Evolutionary conservation across 2,329 filamentous ascomycete genomes (phyloP), one percentile per base, ranked within the genome.

Genomic region (Rachicladosporium sp.): DNA sequence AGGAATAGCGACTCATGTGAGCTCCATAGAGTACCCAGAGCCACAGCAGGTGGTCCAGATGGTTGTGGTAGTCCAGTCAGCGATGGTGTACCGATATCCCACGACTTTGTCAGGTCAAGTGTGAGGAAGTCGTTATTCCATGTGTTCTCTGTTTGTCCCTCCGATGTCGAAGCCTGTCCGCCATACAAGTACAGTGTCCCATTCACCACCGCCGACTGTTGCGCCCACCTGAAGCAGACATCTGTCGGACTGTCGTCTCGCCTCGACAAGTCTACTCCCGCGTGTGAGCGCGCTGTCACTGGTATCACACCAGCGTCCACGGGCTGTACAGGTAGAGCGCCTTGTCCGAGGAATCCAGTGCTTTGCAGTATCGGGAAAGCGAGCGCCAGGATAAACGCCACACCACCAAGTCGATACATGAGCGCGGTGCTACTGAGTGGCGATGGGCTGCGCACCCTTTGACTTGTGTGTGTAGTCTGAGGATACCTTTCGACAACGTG

Each of bases 81-180:
- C 2, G 73, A 64, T 7, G 82, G 82, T 0, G 73, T 73, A 13
- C 66, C 69, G 33, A 76, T 75, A 46, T 79, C 69, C 80, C 82
- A 88, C n/a, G 75, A 75, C 46, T 74, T 75, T 3, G 76, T 82
- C 6, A 87, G 67, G 49, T 86, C 79, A n/a, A 87, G 61, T 0
- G 71, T 71, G 19, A 87, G 60, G 50, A 88, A 81, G 56, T 86
- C 68, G 51, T 85, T 85, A 49, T 81, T 85, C 82, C 82, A 87
- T 1, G 75, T 80, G 52, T 84, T 64, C 4, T 64, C 60, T 1
- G 63, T 69, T 50, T 87, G 81, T 29, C 69, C 68, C 10, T 68
- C 57, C 10, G 68, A 58, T 1, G 67, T 72, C 36, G 69, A 80
- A 10, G 75, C 71, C 48, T 80, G 71, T 19, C 82, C 83, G 29